These are phyloP conservation scores for Cladorrhinum sp. DNA, from an alignment of 2,329 filamentous ascomycete genomes.

Conservation along the genomic window DNA sequence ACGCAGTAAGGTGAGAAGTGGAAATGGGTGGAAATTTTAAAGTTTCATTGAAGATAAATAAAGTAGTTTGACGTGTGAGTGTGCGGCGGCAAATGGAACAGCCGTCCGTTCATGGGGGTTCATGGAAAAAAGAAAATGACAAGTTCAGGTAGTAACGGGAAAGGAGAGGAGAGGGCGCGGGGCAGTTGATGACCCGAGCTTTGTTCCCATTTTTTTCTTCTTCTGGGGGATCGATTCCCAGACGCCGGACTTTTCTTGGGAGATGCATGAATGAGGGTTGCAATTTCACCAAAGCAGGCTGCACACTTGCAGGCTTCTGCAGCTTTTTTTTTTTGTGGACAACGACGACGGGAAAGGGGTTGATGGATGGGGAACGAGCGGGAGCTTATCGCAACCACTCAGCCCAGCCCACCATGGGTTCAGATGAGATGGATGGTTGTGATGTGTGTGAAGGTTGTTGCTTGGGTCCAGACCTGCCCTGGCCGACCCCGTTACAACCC, in stretches of 20 bases:
- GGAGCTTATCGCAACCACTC: background rate
- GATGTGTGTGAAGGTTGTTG: background rate
- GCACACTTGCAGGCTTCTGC: background rate
- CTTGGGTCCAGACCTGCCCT: background rate
- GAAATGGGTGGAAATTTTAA: background rate
- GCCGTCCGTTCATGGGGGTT: too few species aligned
- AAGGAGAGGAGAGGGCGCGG: background rate
- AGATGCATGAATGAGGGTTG: background rate
- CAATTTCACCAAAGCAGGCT: background rate
- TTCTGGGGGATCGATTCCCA: background rate
- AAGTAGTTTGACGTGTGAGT: too few species aligned
- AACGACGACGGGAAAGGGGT: too few species aligned
- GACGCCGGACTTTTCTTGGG: background rate
- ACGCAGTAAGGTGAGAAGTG: background rate
- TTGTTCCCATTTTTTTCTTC: too few species aligned
- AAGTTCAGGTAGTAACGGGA: too few species aligned
- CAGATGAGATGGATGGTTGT: too few species aligned
- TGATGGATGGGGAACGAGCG: too few species aligned
- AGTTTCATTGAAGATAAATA: background rate
- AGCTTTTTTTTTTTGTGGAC: too few species aligned
- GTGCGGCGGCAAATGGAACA: too few species aligned
- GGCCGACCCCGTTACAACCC: background rate
- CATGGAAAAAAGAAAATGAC: too few species aligned
- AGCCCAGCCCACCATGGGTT: background rate
- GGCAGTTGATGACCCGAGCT: slow-evolving; percentile 15